These are phyloP conservation scores for Sugiyamaella pinicola DNA, from an alignment of 1,139 yeast species.

Conservation along the genomic window DNA sequence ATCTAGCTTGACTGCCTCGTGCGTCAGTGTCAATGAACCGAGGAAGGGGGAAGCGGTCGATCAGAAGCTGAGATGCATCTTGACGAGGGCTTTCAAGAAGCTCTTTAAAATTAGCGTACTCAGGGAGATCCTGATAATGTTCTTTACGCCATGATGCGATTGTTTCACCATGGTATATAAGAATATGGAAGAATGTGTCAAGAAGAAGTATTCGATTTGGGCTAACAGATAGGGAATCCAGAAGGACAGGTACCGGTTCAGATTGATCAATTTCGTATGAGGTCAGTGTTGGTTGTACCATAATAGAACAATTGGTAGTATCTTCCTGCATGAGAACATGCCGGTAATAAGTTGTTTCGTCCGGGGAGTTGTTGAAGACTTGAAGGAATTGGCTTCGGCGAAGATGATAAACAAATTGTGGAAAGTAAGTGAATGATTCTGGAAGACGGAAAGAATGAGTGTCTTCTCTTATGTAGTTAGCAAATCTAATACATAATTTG, in stretches of 20 bases:
- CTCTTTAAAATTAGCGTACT: conserved; percentile 60
- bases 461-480: conserved; percentile 70
- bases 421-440: conserved; percentile 68
- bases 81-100: conserved; percentile 65
- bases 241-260: conserved; percentile 62
- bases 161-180: conserved; percentile 68
- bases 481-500: conserved; percentile 74
- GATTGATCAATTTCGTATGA: conserved; percentile 61
- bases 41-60: conserved; percentile 73
- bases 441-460: conserved; percentile 70
- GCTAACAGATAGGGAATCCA: conserved; percentile 68
- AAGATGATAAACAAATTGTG: conserved; percentile 73
- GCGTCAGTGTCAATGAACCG: conserved; percentile 74
- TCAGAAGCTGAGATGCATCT: conserved; percentile 67
- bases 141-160: conserved; percentile 72
- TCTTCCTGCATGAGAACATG: conserved; percentile 71
- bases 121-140: conserved; percentile 67
- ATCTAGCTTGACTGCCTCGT: conserved; percentile 78
- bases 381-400: conserved; percentile 70
- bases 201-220: conserved; percentile 62
- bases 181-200: conserved; percentile 74
- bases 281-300: conserved; percentile 76
- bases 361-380: conserved; percentile 77
- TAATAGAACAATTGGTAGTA: conserved; percentile 62
- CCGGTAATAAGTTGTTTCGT: conserved; percentile 71